Conservation (phyloP, 2,329 filamentous ascomycete genomes). For the Talaromyces sp. region DNA sequence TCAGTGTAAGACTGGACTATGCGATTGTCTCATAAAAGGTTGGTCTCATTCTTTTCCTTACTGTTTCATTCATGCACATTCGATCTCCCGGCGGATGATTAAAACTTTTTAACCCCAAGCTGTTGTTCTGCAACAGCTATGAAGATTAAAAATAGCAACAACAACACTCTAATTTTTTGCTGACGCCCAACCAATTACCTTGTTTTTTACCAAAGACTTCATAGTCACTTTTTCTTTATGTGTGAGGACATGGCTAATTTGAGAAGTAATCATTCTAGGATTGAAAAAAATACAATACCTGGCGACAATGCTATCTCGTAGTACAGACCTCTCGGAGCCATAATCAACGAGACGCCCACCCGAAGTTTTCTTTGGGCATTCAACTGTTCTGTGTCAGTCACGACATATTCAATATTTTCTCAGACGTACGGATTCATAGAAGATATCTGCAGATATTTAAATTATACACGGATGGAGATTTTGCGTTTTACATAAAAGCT, state of each 20-base stretch:
- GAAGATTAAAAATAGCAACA: slow-evolving; percentile 61
- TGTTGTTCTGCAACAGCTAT: slow-evolving; percentile 37
- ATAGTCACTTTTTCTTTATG: not conserved
- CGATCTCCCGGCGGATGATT: slow-evolving; percentile 51
- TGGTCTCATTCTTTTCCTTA: not conserved
- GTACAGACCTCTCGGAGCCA: not conserved
- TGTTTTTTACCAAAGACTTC: not conserved
- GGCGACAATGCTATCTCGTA: not conserved
- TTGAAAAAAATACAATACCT: not conserved
- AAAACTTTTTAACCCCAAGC: slow-evolving; percentile 65
- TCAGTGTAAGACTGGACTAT: not conserved
- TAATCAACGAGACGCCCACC: not conserved
- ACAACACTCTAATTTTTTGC: slow-evolving; percentile 72
- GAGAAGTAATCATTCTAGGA: slow-evolving; percentile 7
- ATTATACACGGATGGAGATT: not conserved
- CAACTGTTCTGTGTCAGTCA: not conserved
- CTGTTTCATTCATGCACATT: not conserved
- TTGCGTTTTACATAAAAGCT: not conserved
- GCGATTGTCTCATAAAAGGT: slow-evolving; percentile 9
- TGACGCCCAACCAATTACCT: slow-evolving; percentile 44
- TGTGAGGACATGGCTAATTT: slow-evolving; percentile 8
- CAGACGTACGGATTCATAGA: too few relatives aligned
- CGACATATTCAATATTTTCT: not conserved
- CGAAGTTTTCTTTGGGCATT: not conserved
- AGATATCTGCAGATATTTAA: not conserved